Percentiles rank a stretch among this genome's conserved stretches.
These are phyloP conservation scores for Aureobasidium sp. DNA, from an alignment of 2,329 filamentous ascomycete species.

Conservation along the genomic window DNA sequence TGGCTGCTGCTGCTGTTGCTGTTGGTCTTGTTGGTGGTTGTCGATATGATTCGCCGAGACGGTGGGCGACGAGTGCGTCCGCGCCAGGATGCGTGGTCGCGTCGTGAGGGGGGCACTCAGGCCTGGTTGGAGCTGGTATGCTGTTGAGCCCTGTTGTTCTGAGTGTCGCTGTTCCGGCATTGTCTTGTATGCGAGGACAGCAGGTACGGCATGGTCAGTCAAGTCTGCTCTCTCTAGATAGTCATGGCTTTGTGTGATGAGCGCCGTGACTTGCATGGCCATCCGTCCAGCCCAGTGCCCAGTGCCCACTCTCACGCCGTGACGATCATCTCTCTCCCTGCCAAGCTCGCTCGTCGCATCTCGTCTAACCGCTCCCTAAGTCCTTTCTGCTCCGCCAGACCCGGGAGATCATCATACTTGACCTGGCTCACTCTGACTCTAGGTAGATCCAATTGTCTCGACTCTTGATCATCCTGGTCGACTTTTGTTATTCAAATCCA, in stretches of 20 bases:
- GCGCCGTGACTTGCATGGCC: background rate
- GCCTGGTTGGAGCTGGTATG: background rate
- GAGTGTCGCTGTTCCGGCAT: background rate
- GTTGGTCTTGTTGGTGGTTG: background rate
- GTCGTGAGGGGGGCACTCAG: background rate
- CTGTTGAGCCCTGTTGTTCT: background rate
- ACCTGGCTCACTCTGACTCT: no score
- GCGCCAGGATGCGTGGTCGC: slow-evolving; percentile 17
- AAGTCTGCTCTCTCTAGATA: no score
- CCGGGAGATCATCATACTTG: no score
- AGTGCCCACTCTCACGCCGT: background rate
- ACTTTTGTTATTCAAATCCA: background rate
- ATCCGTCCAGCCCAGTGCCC: background rate
- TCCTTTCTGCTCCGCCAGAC: background rate
- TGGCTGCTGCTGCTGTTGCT: background rate
- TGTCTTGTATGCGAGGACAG: background rate
- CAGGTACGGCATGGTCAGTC: background rate
- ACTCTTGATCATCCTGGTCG: background rate
- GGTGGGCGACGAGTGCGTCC: slow-evolving; percentile 22
- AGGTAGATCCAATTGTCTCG: no score
- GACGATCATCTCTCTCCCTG: slow-evolving; percentile 1
- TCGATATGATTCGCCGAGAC: background rate
- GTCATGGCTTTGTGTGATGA: background rate
- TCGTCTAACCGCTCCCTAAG: background rate
- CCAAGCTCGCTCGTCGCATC: background rate